Base-by-base conservation (phyloP, 176 grass and related monocot species). In the Dactylis glomerata region DNA sequence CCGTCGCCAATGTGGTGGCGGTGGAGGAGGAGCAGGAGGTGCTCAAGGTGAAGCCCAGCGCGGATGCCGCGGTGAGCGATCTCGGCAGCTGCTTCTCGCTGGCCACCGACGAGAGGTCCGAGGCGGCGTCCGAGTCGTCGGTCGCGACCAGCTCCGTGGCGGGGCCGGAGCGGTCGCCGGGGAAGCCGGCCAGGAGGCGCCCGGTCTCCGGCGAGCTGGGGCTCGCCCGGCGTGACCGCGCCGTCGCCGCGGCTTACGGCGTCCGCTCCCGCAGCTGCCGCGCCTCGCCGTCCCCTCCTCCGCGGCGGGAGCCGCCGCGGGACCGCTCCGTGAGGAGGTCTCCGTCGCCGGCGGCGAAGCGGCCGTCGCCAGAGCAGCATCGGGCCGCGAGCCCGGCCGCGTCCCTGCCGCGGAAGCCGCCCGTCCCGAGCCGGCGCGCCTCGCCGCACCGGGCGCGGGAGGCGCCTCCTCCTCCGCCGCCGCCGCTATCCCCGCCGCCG, bases 311-410 rank as follows among this genome's bases (percentile, higher is more conserved):
- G 5, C 64, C 57, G 13, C 41, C 57, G 0, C 86, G 91, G 15
- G 95, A 95, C 50, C 86, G 95, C 36, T 92, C 87, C n/a, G 86
- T 68, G 20, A 81, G 89, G 26, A 87, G 92, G 8, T 95, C 91
- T 5, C 84, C 92, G 71, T 95, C 95, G 11, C 92, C 92, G 8
- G 91, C 79, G 8, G 87, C 87, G 17, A 98, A 90, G 23, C 82
- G 90, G 56, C 0, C 77, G 2, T 0, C 73, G 2, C 10, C 75
- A 15, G 92, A 91, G 63, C 83, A 20, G 26, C 86, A 70, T 45
- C 54, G 86, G 26, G 24, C 58, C 31, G 6, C 72, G 14, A 90
- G 86, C 74, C 78, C 86, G 0, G 68, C n/a, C 3, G 32, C 86
- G 4, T 20, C 42, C 2, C 61, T 22, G 30, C 83, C 68, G 22